A percentile compares a stretch with the other conserved stretches of the same genome.
These are phyloP conservation scores for Laguncularia racemosa DNA, from an alignment of 345 rosid species.

Conservation along the genomic window DNA sequence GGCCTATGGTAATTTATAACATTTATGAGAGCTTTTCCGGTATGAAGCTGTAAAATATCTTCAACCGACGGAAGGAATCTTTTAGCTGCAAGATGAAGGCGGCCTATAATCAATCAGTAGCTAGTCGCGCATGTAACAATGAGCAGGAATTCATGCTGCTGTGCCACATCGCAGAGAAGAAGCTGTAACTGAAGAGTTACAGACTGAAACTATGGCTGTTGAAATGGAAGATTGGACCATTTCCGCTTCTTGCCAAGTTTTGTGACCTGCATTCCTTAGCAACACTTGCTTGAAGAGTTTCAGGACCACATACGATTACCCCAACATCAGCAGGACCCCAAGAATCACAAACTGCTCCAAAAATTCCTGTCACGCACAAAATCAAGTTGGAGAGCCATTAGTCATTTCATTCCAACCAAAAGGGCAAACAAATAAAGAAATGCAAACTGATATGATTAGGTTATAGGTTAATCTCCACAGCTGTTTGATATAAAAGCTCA, in stretches of 20 bases:
- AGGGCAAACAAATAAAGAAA: neutral
- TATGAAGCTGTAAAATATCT: no score
- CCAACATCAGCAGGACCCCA: conserved; percentile 36
- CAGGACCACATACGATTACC: conserved; percentile 33
- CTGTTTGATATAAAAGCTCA: neutral
- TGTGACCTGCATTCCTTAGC: conserved; percentile 32
- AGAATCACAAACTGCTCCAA: conserved; percentile 10
- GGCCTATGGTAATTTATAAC: no score
- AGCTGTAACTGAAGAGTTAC: conserved; percentile 6
- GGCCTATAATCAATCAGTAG: no score
- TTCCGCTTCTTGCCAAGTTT: conserved; percentile 15
- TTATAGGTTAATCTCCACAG: neutral
- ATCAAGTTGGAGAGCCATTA: neutral
- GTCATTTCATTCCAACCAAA: neutral
- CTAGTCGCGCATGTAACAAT: no score
- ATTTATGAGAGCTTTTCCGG: no score
- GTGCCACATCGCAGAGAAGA: no score
- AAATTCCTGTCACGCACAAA: neutral
- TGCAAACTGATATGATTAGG: no score
- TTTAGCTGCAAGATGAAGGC: no score
- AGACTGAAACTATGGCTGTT: conserved; percentile 37
- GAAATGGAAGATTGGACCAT: conserved; percentile 30
- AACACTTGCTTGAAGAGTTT: conserved; percentile 26
- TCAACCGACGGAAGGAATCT: no score
- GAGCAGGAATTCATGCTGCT: no score